Evolutionary conservation across 2,329 filamentous ascomycete species (phyloP).

Genomic region (Tolypocladium ovalisporum): DNA sequence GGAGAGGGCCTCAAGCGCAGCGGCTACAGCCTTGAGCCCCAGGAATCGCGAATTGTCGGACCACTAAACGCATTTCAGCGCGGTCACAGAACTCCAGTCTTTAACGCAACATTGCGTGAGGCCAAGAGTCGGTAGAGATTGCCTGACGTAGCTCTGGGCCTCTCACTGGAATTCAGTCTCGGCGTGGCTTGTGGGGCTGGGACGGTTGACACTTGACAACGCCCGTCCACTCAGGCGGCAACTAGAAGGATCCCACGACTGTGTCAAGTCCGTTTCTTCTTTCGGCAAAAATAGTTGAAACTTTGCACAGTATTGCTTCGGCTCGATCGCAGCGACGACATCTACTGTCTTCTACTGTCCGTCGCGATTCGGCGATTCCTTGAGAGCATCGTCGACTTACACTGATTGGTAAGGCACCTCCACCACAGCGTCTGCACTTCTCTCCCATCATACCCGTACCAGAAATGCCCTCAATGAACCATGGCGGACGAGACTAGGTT

Average conservation of each 20-base stretch:
- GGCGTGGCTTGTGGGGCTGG: constrained; percentile 8
- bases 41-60: neutral
- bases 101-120: neutral
- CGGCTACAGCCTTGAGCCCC: neutral
- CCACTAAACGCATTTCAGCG: neutral
- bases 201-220: neutral
- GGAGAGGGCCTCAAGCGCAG: neutral
- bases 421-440: neutral
- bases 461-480: neutral
- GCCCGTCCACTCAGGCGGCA: neutral
- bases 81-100: neutral
- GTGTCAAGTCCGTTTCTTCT: neutral
- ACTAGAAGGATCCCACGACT: neutral
- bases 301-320: neutral
- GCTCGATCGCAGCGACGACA: neutral
- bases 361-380: neutral
- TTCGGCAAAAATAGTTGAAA: neutral
- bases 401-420: neutral
- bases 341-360: neutral
- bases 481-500: neutral
- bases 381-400: neutral
- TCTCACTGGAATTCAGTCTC: constrained; percentile 14
- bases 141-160: constrained; percentile 4
- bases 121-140: neutral
- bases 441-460: neutral